phyloP scores from a whole-genome alignment of 768 basidiomycete species.

The Pluteus cervinus region DNA sequence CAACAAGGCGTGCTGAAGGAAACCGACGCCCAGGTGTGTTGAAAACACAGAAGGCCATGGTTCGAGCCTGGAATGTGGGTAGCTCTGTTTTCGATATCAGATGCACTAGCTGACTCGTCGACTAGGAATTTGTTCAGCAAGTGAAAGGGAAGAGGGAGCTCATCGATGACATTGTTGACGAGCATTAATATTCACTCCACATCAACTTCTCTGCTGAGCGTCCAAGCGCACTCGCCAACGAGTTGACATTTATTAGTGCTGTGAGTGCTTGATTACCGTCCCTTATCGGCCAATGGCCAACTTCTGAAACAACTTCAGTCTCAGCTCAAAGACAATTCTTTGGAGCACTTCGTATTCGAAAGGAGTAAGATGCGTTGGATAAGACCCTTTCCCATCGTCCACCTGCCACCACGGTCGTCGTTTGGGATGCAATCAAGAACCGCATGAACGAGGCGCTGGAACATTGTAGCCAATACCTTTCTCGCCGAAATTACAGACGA shows the following conservation, averaged over 20 bases:
- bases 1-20: conserved; percentile 14
- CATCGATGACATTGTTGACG: conserved; percentile 20
- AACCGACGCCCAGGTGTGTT: conserved; percentile 17
- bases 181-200: conserved; percentile 19
- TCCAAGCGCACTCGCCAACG: conserved; percentile 14
- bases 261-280: conserved; percentile 13
- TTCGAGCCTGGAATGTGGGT: conserved; percentile 17
- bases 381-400: conserved; percentile 9
- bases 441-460: conserved; percentile 20
- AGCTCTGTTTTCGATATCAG: conserved; percentile 7
- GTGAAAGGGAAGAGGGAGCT: conserved; percentile 10
- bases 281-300: neutral
- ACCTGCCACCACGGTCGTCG: conserved; percentile 15
- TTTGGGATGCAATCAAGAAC: conserved; percentile 19
- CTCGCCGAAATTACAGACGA: conserved; percentile 18
- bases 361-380: conserved; percentile 21
- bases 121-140: conserved; percentile 1
- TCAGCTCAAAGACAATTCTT: conserved; percentile 24
- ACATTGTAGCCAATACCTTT: conserved; percentile 21
- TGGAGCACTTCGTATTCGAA: conserved; percentile 20
- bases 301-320: conserved; percentile 16
- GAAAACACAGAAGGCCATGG: conserved; percentile 17
- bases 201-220: conserved; percentile 19
- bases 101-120: neutral
- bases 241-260: conserved; percentile 18